Base-by-base conservation (phyloP, 345 rosid species). In the Kernera saxatilis region DNA sequence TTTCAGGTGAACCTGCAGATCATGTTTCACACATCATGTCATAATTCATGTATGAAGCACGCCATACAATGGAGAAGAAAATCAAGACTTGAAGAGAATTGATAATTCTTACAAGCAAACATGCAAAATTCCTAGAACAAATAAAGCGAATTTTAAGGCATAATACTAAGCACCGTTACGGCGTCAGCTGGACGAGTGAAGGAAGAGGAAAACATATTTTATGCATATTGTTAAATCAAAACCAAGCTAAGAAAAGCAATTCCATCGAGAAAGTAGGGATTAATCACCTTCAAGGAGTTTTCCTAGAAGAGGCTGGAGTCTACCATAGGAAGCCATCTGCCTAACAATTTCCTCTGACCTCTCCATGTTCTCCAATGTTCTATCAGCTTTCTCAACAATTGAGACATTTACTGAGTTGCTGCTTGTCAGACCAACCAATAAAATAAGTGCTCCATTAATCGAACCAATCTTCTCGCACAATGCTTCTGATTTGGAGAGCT, bases 391-490 rank as follows among this genome's bases (percentile, higher is more conserved):
- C 77, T 93, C 96, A 80, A 93, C 94, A 15, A 96, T 85, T 39
- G 81, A 70, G 64, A 87, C 44, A 79, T 86, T 84, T 77, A 86
- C 97, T 1, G 97, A 91, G 56, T 89, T 87, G 84, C 96, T 91
- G 81, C 83, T 86, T 26, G 95, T 81, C 93, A 94, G 82, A 79
- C 99, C 96, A 74, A 91, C 90, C 84, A 94, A 80, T 57, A 94
- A 83, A 25, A 94, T 90, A 82, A 94, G 89, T 33, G 95, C 96
- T 70, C 99, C 99, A 80, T 89, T 87, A 25, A 88, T 49, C 13
- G 97, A 88, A 83, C 97, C 96, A 73, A 94, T 94, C 82, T 88
- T 94, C 78, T 94, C 95, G 67, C 88, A 86, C 80, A 94, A 83
- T 19, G 87, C 80, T 77, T 87, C 91, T 11, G 91, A 86, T 77